phyloP scores from a whole-genome alignment of 345 rosid species.

The Eucalyptus erythrocorys region DNA sequence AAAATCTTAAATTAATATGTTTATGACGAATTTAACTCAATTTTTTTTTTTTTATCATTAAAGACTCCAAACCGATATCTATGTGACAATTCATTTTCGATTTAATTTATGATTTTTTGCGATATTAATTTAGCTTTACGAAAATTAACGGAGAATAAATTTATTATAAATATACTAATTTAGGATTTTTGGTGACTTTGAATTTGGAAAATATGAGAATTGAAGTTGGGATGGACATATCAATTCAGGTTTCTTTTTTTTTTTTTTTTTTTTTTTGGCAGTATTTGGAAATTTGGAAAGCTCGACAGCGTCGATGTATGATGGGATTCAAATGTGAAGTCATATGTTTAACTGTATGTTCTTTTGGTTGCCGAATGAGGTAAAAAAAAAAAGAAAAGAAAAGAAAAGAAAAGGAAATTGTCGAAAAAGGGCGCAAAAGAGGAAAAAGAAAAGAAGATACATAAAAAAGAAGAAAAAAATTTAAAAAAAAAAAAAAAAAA shows the following conservation, averaged over 20 bases:
- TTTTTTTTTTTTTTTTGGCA: no score
- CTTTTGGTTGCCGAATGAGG: not conserved
- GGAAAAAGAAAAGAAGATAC: not conserved
- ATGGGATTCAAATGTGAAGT: no score
- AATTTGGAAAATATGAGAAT: no score
- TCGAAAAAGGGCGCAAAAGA: not conserved
- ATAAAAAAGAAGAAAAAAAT: not conserved
- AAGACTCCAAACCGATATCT: accelerated
- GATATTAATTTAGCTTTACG: no score
- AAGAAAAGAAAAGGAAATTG: not conserved
- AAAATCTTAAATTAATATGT: no score
- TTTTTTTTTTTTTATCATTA: accelerated
- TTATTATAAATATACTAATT: accelerated
- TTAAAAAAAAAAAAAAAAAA: accelerated
- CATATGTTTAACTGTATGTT: no score
- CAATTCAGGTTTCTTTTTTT: no score
- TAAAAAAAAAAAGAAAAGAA: not conserved
- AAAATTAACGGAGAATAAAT: no score
- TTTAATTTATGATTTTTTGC: no score
- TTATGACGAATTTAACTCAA: no score
- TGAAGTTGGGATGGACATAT: accelerated
- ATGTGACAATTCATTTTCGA: accelerated
- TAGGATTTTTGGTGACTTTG: accelerated
- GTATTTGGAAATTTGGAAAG: not conserved
- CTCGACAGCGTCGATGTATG: not conserved